These are phyloP conservation scores for Leccinellum rugosiceps DNA, from an alignment of 768 basidiomycete genomes.

Conservation along the genomic window DNA sequence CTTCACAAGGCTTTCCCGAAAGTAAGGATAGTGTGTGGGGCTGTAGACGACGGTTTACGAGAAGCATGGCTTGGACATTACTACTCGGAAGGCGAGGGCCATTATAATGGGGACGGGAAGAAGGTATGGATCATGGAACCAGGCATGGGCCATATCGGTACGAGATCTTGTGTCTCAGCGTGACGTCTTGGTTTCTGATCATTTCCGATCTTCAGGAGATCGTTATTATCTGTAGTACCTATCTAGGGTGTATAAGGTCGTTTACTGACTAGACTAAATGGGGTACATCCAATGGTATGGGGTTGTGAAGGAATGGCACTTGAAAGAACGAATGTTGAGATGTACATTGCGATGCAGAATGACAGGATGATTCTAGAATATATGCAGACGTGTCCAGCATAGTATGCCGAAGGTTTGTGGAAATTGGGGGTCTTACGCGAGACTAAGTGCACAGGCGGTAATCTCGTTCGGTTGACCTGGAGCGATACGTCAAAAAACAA, in stretches of 20 bases:
- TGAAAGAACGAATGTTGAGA: conserved; percentile 13
- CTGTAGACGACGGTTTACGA: conserved; percentile 72
- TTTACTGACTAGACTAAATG: not conserved
- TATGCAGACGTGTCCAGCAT: not conserved
- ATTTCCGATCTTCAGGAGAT: conserved; percentile 29
- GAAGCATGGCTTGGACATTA: conserved; percentile 70
- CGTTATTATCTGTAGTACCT: conserved; percentile 37
- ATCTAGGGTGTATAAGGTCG: conserved; percentile 1
- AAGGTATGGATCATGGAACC: conserved; percentile 85
- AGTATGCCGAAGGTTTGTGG: conserved; percentile 4
- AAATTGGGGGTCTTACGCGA: not conserved
- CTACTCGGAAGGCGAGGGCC: conserved; percentile 42
- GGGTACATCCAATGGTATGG: conserved; percentile 1
- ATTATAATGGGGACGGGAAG: conserved; percentile 46
- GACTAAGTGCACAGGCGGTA: conserved; percentile 9
- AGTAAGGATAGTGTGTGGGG: conserved; percentile 82
- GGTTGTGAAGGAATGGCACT: conserved; percentile 8
- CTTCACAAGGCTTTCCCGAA: conserved; percentile 80
- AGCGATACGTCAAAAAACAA: not conserved
- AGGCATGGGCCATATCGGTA: conserved; percentile 87
- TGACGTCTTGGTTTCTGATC: not conserved
- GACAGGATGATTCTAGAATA: conserved; percentile 4
- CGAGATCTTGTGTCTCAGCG: conserved; percentile 9
- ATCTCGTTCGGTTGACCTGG: conserved; percentile 26
- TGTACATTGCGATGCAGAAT: conserved; percentile 14